Evolutionary conservation across 2,329 filamentous ascomycete genomes (phyloP).

Genomic region (Colletotrichum agaves): DNA sequence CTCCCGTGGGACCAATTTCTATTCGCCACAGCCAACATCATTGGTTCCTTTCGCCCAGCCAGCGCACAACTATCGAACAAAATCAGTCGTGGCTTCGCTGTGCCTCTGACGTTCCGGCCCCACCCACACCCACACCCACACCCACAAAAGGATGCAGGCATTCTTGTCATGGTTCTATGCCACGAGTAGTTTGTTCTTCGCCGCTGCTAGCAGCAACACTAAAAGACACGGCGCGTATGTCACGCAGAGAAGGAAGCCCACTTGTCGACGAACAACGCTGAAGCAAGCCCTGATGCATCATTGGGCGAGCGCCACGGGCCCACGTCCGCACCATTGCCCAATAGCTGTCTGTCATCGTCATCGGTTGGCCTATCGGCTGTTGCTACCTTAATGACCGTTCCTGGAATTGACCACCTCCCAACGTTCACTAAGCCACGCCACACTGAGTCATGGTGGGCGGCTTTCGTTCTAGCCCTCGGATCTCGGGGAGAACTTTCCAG

Average conservation of each 20-base stretch:
- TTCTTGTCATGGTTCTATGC: slow-evolving; percentile 24
- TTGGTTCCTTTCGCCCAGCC: slow-evolving; percentile 8
- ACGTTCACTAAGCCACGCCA: slow-evolving; percentile 34
- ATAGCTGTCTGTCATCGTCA: background rate
- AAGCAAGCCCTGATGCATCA: background rate
- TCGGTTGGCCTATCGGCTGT: background rate
- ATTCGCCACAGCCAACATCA: slow-evolving; percentile 24
- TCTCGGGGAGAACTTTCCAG: background rate
- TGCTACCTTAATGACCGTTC: slow-evolving; percentile 19
- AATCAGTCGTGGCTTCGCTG: slow-evolving; percentile 11
- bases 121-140: slow-evolving; percentile 24
- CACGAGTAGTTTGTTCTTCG: slow-evolving; percentile 28
- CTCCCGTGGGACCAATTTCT: background rate
- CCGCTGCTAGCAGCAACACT: slow-evolving; percentile 8
- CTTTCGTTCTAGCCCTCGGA: slow-evolving; percentile 23
- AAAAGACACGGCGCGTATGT: background rate
- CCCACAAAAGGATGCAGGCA: slow-evolving; percentile 12
- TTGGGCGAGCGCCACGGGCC: slow-evolving; percentile 3
- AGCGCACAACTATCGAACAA: slow-evolving; percentile 10
- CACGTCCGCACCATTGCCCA: slow-evolving; percentile 6
- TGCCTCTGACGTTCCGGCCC: slow-evolving; percentile 5
- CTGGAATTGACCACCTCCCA: slow-evolving; percentile 21
- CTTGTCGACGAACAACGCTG: background rate
- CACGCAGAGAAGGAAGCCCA: background rate
- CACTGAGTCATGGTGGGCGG: slow-evolving; percentile 17